phyloP scores from a whole-genome alignment of 1,284 basidiomycete genomes.

The Mycena citricolor region DNA sequence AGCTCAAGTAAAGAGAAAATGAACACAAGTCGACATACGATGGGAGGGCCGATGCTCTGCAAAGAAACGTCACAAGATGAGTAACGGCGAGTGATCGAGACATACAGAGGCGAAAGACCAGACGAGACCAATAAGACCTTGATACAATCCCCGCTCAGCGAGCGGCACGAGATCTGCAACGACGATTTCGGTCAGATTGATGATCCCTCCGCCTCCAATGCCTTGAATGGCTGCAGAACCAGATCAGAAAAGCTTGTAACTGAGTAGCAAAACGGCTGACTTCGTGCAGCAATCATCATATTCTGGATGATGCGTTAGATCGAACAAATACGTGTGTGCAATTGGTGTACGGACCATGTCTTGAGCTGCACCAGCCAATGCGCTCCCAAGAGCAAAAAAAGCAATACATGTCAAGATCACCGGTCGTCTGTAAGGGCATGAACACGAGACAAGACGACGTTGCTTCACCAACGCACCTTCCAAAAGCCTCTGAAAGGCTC shows the following conservation, averaged over 20 bases:
- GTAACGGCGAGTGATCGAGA: neutral
- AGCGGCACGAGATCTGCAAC: conserved; percentile 45
- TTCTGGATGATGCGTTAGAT: neutral
- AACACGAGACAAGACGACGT: neutral
- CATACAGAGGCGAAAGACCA: conserved; percentile 22
- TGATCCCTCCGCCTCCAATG: conserved; percentile 46
- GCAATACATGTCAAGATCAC: conserved; percentile 35
- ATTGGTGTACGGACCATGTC: conserved; percentile 31
- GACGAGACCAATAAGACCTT: conserved; percentile 33
- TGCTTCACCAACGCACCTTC: conserved; percentile 23
- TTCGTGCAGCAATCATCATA: conserved; percentile 43
- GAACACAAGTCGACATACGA: conserved; percentile 6
- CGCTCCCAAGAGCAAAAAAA: conserved; percentile 40
- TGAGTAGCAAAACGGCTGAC: conserved; percentile 12
- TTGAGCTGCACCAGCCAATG: conserved; percentile 41
- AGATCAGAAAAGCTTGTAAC: neutral
- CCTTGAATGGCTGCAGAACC: conserved; percentile 41
- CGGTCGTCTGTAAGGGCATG: conserved; percentile 22
- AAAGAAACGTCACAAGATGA: neutral
- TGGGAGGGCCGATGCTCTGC: conserved; percentile 19
- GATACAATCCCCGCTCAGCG: conserved; percentile 38
- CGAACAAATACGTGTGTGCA: neutral
- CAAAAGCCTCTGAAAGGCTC: conserved; percentile 35
- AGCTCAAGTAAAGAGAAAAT: neutral
- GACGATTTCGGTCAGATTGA: conserved; percentile 41